Evolutionary conservation across 768 basidiomycete genomes (phyloP), one percentile per base, ranked within the genome.

Genomic region (Russula emetica): DNA sequence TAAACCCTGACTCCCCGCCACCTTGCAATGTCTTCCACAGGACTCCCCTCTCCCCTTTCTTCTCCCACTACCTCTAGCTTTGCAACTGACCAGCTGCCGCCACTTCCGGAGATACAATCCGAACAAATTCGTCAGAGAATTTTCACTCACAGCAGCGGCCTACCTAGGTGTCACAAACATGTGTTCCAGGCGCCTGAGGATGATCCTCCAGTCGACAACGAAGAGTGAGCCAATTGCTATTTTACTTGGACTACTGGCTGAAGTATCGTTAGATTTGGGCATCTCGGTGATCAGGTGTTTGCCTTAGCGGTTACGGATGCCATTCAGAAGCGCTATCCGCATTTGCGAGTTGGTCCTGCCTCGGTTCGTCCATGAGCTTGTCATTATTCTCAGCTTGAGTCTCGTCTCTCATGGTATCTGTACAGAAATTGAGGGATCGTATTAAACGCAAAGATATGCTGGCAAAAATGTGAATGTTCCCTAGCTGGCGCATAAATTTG

Each of bases 251-350:
- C 20, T 16, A 30, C 22, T 49, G 9, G 16, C 47, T 55, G 22
- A 50, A 14, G 38, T 32, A 24, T 9, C 38, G 18, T 30, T 34
- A 64, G 63, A 50, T 55, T 60, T 18, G 30, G 45, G 22, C 53
- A 60, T 18, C 55, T 64, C 28, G 63, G 63, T 18, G 63, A 59
- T 55, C 58, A 47, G 40, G 63, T 58, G 2, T 36, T 64, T n/a
- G 52, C 34, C 26, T 30, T 64, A 22, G 63, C 45, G 2, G 32
- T 60, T 13, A 64, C 63, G 18, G 63, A 64, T 47, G 44, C 54
- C 2, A 64, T 64, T 26, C 63, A 59, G 22, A 1, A 8, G 3
- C 58, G n/a, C n/a, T 49, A 49, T n/a, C 63, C 63, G 10, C 4
- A 10, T 14, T 26, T 64, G 18, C 44, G n/a, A 0, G 63, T 64